Conservation (phyloP, 352 stramenopile genomes). For the Phytophthora sp. region DNA sequence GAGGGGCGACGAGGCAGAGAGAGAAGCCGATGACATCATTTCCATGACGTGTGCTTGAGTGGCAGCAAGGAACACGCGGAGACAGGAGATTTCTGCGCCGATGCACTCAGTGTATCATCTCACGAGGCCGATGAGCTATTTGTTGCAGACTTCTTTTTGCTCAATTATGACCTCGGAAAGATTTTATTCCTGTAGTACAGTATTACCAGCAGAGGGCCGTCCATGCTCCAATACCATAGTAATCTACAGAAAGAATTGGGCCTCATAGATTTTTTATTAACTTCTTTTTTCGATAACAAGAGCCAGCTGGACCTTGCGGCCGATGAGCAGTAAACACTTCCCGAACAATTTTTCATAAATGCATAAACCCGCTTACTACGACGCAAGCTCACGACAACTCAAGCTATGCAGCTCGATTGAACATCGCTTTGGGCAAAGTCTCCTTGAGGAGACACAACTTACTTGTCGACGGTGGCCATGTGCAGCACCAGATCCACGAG, state of each 20-base stretch:
- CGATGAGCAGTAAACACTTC: background rate
- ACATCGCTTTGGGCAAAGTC: constrained; percentile 1
- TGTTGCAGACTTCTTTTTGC: too few species aligned
- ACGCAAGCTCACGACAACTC: constrained; percentile 12
- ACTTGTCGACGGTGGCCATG: constrained; percentile 76
- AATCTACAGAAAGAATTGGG: constrained; percentile 20
- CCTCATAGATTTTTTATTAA: constrained; percentile 22
- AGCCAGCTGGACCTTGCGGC: background rate
- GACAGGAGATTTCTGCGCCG: too few species aligned
- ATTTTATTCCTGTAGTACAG: too few species aligned
- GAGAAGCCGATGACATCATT: too few species aligned
- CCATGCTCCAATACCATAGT: too few species aligned
- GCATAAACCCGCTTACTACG: constrained; percentile 23
- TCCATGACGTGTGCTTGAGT: too few species aligned
- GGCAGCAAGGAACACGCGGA: too few species aligned
- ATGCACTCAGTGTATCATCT: too few species aligned
- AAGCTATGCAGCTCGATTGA: background rate
- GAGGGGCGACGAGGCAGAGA: too few species aligned
- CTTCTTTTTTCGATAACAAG: background rate
- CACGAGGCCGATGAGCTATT: too few species aligned
- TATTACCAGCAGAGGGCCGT: too few species aligned
- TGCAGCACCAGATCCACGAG: constrained; percentile 97
- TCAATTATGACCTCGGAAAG: too few species aligned
- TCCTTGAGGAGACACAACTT: constrained; percentile 14
- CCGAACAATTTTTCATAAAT: constrained; percentile 20